Evolutionary conservation across 352 stramenopile species (phyloP), one percentile per base, ranked within the genome.

Genomic region (Phytophthora pseudosyringae): DNA sequence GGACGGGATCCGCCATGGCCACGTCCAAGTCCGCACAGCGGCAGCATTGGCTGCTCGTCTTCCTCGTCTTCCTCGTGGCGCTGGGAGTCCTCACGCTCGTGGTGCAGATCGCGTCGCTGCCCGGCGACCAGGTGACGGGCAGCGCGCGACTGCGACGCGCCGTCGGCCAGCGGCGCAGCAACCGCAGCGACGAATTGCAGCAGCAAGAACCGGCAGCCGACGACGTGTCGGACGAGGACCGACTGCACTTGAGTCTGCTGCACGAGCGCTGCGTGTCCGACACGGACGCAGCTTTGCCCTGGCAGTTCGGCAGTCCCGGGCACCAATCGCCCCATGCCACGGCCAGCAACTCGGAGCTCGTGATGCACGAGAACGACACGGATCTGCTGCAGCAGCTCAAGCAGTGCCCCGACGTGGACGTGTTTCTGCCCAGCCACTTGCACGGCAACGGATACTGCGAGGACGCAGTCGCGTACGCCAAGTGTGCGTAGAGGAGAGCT

Each of bases 371-470:
- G 39, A 65, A 74, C 50, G 75, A 88, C 39, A 54, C 67, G 10
- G 16, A 76, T 21, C 47, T 89, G 41, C 51, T 89, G 52, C 61
- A 82, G 11, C 77, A 75, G 33, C 63, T 91, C n/a, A 61, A 70
- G 6, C 58, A 78, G 16, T 90, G 78, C 36, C 67, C 74, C 28
- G 69, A 76, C 35, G 45, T 88, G 18, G 76, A 88, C 40, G 64
- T 88, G 21, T 88, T 74, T 38, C 43, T 86, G 9, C 80, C 80
- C 2, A 11, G 46, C 38, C 44, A 55, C 7, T 18, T 70, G 8
- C 76, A 67, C 21, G 56, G 43, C 8, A 64, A 69, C 25, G 78
- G 73, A 1, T 89, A 89, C 47, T 89, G 80, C 45, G 70, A 89
- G 58, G 80, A 89, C 36, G 73, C 58, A 13, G 63, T 55, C 25